Evolutionary conservation across 371 early-diverging fungal genomes (phyloP), one percentile per base, ranked within the genome.

Genomic region (Mucor velutinosus): DNA sequence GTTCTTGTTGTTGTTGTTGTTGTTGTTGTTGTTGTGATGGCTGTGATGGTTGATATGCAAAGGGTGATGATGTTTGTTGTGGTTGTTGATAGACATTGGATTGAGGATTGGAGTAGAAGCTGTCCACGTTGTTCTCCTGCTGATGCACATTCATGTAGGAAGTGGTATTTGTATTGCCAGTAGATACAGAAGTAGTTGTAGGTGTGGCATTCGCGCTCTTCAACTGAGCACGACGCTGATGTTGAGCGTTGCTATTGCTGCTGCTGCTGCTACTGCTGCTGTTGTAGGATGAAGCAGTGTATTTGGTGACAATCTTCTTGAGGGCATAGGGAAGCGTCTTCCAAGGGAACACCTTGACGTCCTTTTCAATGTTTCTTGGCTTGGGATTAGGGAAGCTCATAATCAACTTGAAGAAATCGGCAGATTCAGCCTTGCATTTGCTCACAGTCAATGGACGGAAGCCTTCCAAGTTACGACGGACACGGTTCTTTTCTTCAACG

Each of bases 261-360:
- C 55, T 55, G 6, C 35, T 15, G 17, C 39, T 30, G n/a, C 33
- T 45, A 15, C 33, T 23, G 8, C 3, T 41, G 29, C 15, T 41
- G 17, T 45, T 56, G 41, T 65, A 70, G n/a, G 71, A 65, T 47
- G 71, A 60, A 27, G 84, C 84, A 15, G 85, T 84, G 64, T 83
- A 85, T 70, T 90, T 91, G 71, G 85, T 77, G n/a, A 92, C 83
- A 60, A 92, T 91, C 75, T 92, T 92, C 62, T 86, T 84, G n/a
- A 91, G 83, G 3, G 90, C 89, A 41, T 82, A 77, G 3, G 87
- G 84, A 3, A 91, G 74, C 0, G 87, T 83, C 58, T 86, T 81
- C 94, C 94, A 94, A 15, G 86, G 85, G 74, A 92, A 94, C 1
- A 94, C 91, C 75, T 93, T 93, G 77, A 94, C 90, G 57, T 93